phyloP scores from a whole-genome alignment of 768 basidiomycete genomes.

The Plicaturopsis crispa region DNA sequence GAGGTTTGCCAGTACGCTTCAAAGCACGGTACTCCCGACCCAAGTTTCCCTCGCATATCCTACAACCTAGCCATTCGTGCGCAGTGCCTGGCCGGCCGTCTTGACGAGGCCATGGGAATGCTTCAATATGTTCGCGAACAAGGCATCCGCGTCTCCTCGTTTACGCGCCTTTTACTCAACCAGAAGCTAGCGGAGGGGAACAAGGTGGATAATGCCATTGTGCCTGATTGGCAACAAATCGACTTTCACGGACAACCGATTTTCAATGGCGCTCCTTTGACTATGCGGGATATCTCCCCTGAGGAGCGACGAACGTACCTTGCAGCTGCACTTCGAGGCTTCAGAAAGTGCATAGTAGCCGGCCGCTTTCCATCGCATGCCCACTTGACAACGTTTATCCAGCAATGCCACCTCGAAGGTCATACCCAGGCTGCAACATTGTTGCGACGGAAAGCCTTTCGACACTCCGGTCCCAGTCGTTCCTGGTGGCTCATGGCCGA shows the following conservation, averaged over 20 bases:
- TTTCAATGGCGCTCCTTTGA: conserved; percentile 4
- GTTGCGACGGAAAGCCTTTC: too few relatives aligned
- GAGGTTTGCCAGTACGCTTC: conserved; percentile 21
- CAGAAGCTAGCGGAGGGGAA: conserved; percentile 11
- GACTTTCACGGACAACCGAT: neutral
- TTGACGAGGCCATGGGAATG: conserved; percentile 35
- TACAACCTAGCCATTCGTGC: conserved; percentile 34
- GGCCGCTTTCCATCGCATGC: conserved; percentile 16
- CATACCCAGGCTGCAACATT: too few relatives aligned
- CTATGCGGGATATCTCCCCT: conserved; percentile 8
- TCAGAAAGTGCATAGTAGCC: conserved; percentile 19
- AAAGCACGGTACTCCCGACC: conserved; percentile 4
- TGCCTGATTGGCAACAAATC: neutral
- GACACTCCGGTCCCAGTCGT: too few relatives aligned
- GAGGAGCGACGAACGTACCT: conserved; percentile 2
- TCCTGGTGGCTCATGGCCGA: too few relatives aligned
- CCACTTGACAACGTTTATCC: too few relatives aligned
- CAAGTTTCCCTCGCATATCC: conserved; percentile 9
- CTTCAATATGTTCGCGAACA: conserved; percentile 27
- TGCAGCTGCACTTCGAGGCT: conserved; percentile 1
- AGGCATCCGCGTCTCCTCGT: conserved; percentile 22
- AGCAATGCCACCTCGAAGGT: too few relatives aligned
- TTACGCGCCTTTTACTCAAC: conserved; percentile 29
- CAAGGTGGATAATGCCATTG: neutral
- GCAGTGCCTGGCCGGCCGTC: conserved; percentile 28